Evolutionary conservation across 805 yeast genomes (phyloP).

Genomic region (Kodamaea nitidulidarum): DNA sequence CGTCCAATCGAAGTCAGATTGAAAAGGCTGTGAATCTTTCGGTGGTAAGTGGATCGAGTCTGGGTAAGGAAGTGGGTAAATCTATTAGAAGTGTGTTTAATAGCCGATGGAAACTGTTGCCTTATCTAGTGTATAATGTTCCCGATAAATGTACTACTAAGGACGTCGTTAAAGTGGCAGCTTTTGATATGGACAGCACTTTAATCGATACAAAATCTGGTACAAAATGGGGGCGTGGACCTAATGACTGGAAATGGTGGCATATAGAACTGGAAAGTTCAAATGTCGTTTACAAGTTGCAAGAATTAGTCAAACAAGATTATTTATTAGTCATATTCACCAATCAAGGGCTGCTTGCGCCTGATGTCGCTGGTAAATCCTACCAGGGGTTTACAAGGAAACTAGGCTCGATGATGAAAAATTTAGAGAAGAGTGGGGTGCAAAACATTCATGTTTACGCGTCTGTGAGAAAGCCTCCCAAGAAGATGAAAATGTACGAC

Average conservation of each 20-base stretch:
- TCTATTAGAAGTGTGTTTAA: not conserved
- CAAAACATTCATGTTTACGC: slow-evolving; percentile 49
- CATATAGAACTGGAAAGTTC: slow-evolving; percentile 15
- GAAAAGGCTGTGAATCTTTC: too few species aligned
- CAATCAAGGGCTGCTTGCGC: slow-evolving; percentile 74
- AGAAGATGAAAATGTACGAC: not conserved
- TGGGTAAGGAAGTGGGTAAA: too few species aligned
- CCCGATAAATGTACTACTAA: not conserved
- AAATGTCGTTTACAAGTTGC: slow-evolving; percentile 21
- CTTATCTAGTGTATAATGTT: slow-evolving; percentile 5
- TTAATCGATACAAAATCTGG: slow-evolving; percentile 65
- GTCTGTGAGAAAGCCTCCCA: slow-evolving; percentile 52
- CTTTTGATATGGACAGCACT: slow-evolving; percentile 86
- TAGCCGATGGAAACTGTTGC: slow-evolving; percentile 5
- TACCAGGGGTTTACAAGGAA: slow-evolving; percentile 39
- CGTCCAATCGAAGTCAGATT: not conserved
- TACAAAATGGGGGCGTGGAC: slow-evolving; percentile 48
- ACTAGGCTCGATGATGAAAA: slow-evolving; percentile 34
- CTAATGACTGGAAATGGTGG: slow-evolving; percentile 71
- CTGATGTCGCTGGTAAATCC: slow-evolving; percentile 30
- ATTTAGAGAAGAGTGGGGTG: slow-evolving; percentile 17
- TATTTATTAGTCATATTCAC: slow-evolving; percentile 67
- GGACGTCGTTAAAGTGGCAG: slow-evolving; percentile 41
- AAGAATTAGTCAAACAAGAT: slow-evolving; percentile 17
- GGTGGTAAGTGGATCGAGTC: too few species aligned